phyloP scores from a whole-genome alignment of 2,329 filamentous ascomycete species.

The Beauveria sp. region DNA sequence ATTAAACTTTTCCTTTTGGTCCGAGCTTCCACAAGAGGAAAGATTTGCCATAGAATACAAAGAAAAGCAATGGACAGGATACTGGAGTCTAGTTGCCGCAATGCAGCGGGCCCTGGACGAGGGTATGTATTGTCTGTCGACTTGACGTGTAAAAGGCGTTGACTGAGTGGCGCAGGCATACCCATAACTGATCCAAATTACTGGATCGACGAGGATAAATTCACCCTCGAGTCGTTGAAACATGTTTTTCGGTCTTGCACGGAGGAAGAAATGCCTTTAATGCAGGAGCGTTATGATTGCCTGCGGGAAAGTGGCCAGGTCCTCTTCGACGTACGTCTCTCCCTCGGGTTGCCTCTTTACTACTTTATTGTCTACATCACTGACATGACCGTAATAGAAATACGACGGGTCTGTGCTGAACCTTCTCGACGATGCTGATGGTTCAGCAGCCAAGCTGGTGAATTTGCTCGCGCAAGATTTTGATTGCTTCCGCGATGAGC shows the following conservation, averaged over 20 bases:
- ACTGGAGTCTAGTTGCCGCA: conserved; percentile 87
- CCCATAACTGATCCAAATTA: conserved; percentile 84
- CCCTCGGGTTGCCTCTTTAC: background rate
- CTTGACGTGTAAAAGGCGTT: conserved; percentile 2
- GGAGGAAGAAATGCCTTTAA: conserved; percentile 77
- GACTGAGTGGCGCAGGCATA: conserved; percentile 48
- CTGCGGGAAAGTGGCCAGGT: conserved; percentile 77
- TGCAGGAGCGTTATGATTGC: conserved; percentile 69
- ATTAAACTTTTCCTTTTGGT: conserved; percentile 97
- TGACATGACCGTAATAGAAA: conserved; percentile 40
- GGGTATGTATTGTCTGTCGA: conserved; percentile 35
- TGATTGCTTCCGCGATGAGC: conserved; percentile 77
- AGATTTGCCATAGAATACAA: conserved; percentile 78
- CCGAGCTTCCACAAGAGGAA: conserved; percentile 58
- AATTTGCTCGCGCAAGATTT: conserved; percentile 81
- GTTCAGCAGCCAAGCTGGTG: conserved; percentile 77
- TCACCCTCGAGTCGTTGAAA: conserved; percentile 63
- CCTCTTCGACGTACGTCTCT: conserved; percentile 58
- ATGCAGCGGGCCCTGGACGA: conserved; percentile 84
- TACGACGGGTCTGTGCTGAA: conserved; percentile 69
- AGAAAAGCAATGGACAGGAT: conserved; percentile 81
- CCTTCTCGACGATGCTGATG: conserved; percentile 64
- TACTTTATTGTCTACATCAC: background rate
- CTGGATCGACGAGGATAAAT: conserved; percentile 72
- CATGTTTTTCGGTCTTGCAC: conserved; percentile 83